Evolutionary conservation across 2,329 filamentous ascomycete species (phyloP).

Genomic region (Beauveria brongniartii): DNA sequence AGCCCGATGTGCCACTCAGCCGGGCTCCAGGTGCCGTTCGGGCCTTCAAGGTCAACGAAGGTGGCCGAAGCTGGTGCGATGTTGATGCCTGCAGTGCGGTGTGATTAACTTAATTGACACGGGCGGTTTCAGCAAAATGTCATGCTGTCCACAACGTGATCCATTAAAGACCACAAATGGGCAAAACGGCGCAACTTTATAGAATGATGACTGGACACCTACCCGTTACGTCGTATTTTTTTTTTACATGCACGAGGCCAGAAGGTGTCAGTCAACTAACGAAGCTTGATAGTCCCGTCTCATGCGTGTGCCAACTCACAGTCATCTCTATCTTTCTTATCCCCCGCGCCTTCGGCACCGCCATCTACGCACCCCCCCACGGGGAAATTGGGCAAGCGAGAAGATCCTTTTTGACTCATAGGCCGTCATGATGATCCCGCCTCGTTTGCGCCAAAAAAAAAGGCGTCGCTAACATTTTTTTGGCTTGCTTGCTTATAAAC

Average conservation of each 20-base stretch:
- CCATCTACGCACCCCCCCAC: background rate
- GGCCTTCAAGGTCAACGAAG: too few species aligned
- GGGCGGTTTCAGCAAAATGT: background rate
- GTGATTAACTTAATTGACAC: background rate
- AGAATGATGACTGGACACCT: background rate
- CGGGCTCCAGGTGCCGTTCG: background rate
- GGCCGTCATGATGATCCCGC: background rate
- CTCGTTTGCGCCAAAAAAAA: background rate
- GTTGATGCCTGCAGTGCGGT: background rate
- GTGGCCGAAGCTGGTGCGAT: too few species aligned
- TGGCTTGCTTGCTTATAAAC: background rate
- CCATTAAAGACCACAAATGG: background rate
- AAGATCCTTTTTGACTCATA: background rate
- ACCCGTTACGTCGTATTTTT: too few species aligned
- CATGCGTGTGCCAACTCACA: background rate
- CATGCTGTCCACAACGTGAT: background rate
- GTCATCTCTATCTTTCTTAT: background rate
- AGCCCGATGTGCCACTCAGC: background rate
- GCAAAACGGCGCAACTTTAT: background rate
- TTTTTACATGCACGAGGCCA: too few species aligned
- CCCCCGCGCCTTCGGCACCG: background rate
- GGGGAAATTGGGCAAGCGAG: background rate
- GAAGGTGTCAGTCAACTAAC: too few species aligned
- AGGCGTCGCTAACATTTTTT: too few species aligned
- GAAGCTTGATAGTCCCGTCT: background rate